Evolutionary conservation across 768 basidiomycete species (phyloP), one percentile per base, ranked within the genome.

Genomic region (Boletus rufocinnamomeus): DNA sequence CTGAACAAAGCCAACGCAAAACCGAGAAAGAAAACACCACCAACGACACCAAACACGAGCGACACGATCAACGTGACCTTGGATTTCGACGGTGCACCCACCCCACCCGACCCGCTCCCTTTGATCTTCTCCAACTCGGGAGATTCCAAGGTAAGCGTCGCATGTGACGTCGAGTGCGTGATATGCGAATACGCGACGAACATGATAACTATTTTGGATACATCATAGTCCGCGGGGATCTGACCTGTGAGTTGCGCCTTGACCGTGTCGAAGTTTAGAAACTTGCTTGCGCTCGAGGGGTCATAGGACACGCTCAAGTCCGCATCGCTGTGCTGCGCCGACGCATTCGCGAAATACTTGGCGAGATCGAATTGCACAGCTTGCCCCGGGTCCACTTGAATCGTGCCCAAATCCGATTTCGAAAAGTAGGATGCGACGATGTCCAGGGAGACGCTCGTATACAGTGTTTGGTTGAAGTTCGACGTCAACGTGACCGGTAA

Each of bases 371-470:
- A 86, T 8, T 76, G 64, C 45, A 92, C 73, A 4, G 69, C 44
- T 50, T 80, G 71, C 10, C 83, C 84, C 16, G 82, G 82, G 27
- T 78, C 75, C 40, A 79, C 80, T 49, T 82, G 74, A 50, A 88
- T 74, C 23, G 84, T 77, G 19, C 88, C 83, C 45, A 93, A 73
- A 34, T 76, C 73, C 23, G 83, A 75, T 23, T 76, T 61, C 13
- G 81, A 75, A 75, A 97, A 96, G 70, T 84, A 90, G 4, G 92
- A 89, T 4, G 87, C 81, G 10, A 88, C 84, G 23, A 91, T 70
- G 28, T 82, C 82, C 60, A 98, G 66, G 2, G 83, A 77, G 35
- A 95, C 76, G 61, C 79, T 85, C 21, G 87, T 85, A 21, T 78
- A 72, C 58, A 92, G 63, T 0, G 83, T 81, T 70, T 93, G 88